These are phyloP conservation scores for Penicillium angulare DNA, from an alignment of 495 filamentous ascomycete species.

Conservation along the genomic window DNA sequence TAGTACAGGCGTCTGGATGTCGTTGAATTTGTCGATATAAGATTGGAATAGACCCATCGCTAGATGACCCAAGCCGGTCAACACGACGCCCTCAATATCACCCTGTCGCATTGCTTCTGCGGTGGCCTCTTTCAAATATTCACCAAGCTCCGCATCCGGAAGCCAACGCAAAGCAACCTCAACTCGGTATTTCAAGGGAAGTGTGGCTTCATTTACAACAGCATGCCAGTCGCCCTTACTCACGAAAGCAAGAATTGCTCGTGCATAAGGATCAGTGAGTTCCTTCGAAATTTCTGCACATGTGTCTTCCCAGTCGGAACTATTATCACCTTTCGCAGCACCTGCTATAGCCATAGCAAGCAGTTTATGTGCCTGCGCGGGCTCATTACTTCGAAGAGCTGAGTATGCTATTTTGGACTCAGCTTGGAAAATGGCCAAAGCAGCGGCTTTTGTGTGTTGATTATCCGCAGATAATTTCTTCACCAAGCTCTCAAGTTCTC, in stretches of 20 bases:
- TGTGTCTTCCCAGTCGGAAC: slow-evolving; percentile 54
- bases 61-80: slow-evolving; percentile 78
- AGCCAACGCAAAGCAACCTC: slow-evolving; percentile 85
- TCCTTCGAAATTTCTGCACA: slow-evolving; percentile 62
- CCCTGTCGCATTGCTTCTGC: slow-evolving; percentile 65
- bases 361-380: slow-evolving; percentile 47
- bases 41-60: slow-evolving; percentile 82
- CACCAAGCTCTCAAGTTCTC: slow-evolving; percentile 61
- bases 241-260: slow-evolving; percentile 89
- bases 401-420: slow-evolving; percentile 55
- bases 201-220: slow-evolving; percentile 75
- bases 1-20: slow-evolving; percentile 86
- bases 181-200: slow-evolving; percentile 82
- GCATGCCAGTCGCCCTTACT: slow-evolving; percentile 83
- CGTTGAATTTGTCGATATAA: slow-evolving; percentile 82
- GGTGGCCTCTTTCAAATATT: slow-evolving; percentile 65
- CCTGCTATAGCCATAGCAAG: slow-evolving; percentile 56
- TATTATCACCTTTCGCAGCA: slow-evolving; percentile 51
- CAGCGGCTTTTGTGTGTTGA: slow-evolving; percentile 79
- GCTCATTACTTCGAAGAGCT: slow-evolving; percentile 42
- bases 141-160: slow-evolving; percentile 69
- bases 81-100: slow-evolving; percentile 82
- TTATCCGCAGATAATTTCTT: slow-evolving; percentile 56
- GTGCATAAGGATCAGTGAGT: slow-evolving; percentile 78
- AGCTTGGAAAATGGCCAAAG: slow-evolving; percentile 71